These are phyloP conservation scores for Potentilla sterilis DNA, from an alignment of 306 rosid genomes.

Conservation along the genomic window DNA sequence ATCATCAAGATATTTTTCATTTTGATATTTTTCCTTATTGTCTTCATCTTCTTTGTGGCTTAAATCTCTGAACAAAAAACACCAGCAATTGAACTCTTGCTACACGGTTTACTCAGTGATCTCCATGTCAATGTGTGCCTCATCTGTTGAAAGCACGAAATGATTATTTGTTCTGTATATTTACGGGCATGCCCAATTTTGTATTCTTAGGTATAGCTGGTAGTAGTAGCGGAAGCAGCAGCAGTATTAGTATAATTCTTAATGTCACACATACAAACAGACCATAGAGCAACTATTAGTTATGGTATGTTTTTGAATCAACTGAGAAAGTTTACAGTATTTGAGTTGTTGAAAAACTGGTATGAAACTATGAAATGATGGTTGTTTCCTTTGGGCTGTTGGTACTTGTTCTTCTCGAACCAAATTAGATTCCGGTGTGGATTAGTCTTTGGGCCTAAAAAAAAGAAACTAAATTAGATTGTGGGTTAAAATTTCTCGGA, in stretches of 20 bases:
- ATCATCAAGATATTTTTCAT: constrained; percentile 75
- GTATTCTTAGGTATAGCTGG: neutral
- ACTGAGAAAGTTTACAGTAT: neutral
- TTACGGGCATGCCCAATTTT: constrained; percentile 4
- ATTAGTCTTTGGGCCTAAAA: too few relatives aligned
- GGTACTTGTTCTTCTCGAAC: too few relatives aligned
- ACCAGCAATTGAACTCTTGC: constrained; percentile 25
- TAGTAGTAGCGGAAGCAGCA: neutral
- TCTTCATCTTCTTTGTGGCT: constrained; percentile 83
- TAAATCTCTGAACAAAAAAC: constrained; percentile 30
- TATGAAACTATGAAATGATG: neutral
- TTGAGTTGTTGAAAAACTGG: neutral
- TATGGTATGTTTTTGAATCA: neutral
- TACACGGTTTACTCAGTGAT: neutral
- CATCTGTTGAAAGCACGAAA: neutral
- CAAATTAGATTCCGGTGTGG: too few relatives aligned
- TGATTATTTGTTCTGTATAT: constrained; percentile 15
- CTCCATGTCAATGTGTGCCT: neutral
- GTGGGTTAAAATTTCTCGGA: too few relatives aligned
- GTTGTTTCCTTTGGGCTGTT: neutral
- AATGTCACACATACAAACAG: constrained; percentile 16
- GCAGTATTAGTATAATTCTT: constrained; percentile 3
- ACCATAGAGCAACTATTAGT: constrained; percentile 1
- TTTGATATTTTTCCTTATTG: constrained; percentile 61
- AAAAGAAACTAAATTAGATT: too few relatives aligned